These are phyloP conservation scores for Apiospora arundinis DNA, from an alignment of 2,329 filamentous ascomycete genomes.

Conservation along the genomic window DNA sequence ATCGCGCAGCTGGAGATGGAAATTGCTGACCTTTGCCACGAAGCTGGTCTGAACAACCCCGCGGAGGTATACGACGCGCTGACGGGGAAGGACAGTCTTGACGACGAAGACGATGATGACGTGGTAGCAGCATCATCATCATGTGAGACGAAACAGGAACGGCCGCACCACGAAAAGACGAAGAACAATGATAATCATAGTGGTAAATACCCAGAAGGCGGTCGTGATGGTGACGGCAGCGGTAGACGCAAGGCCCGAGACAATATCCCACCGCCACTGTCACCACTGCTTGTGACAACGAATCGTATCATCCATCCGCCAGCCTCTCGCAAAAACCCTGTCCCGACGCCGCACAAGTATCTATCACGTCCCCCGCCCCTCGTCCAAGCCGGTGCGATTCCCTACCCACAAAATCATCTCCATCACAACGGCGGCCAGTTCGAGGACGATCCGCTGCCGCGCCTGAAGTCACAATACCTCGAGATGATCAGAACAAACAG, in stretches of 20 bases:
- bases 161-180: no score
- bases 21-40: neutral
- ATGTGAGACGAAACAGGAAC: neutral
- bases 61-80: constrained; percentile 24
- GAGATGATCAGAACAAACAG: neutral
- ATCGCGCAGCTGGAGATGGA: constrained; percentile 20
- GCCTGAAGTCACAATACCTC: neutral
- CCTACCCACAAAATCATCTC: neutral
- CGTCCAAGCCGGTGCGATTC: neutral
- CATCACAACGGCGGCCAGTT: neutral
- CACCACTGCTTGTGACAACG: neutral
- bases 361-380: neutral
- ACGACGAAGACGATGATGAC: neutral
- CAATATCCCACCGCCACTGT: neutral
- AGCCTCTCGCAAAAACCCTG: neutral
- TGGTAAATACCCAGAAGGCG: neutral
- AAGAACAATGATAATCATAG: neutral
- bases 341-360: neutral
- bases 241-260: neutral
- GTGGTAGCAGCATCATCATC: neutral
- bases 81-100: neutral
- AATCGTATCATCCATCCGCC: neutral
- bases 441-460: constrained; percentile 5
- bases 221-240: no score
- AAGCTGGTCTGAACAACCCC: constrained; percentile 15